A percentile compares a stretch with the other conserved stretches of the same genome.
Conservation (phyloP, 441 rosid species). For the Croton setiger region DNA sequence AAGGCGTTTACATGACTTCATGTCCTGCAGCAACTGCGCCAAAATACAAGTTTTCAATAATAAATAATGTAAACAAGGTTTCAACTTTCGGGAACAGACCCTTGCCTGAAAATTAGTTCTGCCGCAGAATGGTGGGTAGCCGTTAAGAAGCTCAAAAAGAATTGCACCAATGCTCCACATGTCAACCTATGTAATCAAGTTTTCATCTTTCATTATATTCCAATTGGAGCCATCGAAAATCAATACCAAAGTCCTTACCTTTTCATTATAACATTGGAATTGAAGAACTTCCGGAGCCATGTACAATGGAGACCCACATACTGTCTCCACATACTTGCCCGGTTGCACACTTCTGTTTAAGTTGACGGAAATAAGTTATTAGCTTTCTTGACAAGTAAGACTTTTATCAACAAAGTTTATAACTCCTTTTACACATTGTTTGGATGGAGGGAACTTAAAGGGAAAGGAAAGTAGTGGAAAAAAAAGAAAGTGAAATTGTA, state of each 20-base stretch:
- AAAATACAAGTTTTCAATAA: too few relatives aligned
- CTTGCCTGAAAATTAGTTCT: constrained; percentile 59
- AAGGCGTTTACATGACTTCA: constrained; percentile 41
- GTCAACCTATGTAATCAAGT: constrained; percentile 44
- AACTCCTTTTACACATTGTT: background rate
- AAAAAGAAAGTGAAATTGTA: background rate
- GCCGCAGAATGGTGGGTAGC: constrained; percentile 57
- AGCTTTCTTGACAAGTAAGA: background rate
- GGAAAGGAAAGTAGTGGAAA: background rate
- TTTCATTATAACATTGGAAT: constrained; percentile 57
- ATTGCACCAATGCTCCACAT: constrained; percentile 74
- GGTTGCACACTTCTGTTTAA: constrained; percentile 37
- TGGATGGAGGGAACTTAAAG: too few relatives aligned
- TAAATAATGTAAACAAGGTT: background rate
- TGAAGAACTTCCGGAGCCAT: constrained; percentile 81
- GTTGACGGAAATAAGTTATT: background rate
- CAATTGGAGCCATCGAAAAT: background rate
- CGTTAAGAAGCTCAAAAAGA: constrained; percentile 67
- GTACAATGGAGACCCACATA: constrained; percentile 64
- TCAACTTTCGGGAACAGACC: constrained; percentile 7
- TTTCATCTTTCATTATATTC: constrained; percentile 11
- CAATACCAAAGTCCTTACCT: constrained; percentile 29
- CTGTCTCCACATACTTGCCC: constrained; percentile 42
- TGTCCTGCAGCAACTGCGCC: constrained; percentile 52
- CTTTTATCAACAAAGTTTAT: background rate